Evolutionary conservation across 768 basidiomycete species (phyloP).

Genomic region (Tricholoma saponaceum): DNA sequence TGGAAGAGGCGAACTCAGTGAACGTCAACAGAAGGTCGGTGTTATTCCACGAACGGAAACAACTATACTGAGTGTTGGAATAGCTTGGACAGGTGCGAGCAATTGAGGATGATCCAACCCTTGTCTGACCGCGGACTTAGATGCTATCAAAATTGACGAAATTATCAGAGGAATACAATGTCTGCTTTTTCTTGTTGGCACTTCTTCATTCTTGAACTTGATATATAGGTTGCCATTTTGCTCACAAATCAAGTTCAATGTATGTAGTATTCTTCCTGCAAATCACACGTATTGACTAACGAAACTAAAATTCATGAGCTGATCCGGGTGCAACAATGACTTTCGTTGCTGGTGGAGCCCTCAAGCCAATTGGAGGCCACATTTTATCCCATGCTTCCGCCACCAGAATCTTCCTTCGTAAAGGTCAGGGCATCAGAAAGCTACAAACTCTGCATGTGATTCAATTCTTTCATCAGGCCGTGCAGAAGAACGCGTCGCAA

Average conservation of each 20-base stretch:
- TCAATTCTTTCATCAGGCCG: constrained; percentile 43
- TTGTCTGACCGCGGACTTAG: constrained; percentile 27
- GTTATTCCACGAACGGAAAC: neutral
- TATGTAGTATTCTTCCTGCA: constrained; percentile 24
- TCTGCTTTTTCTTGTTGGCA: constrained; percentile 22
- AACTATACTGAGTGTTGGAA: constrained; percentile 10
- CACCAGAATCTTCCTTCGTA: constrained; percentile 82
- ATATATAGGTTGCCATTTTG: constrained; percentile 68
- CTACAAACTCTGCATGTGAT: neutral
- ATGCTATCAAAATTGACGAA: constrained; percentile 92
- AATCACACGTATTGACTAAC: neutral
- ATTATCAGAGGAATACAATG: constrained; percentile 90
- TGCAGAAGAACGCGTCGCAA: constrained; percentile 87
- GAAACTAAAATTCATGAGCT: constrained; percentile 36
- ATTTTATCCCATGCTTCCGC: constrained; percentile 89
- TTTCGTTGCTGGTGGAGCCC: constrained; percentile 89
- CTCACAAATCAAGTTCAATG: constrained; percentile 94
- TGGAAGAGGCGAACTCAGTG: constrained; percentile 90
- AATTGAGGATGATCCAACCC: neutral
- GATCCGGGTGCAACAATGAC: constrained; percentile 96
- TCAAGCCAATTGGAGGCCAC: constrained; percentile 90
- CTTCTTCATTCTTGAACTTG: constrained; percentile 10
- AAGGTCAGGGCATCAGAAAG: constrained; percentile 45
- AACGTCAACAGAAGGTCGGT: constrained; percentile 83
- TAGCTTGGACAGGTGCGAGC: constrained; percentile 75